Conservation (phyloP, 371 early-diverging fungal genomes). For the Mortierella sp. region DNA sequence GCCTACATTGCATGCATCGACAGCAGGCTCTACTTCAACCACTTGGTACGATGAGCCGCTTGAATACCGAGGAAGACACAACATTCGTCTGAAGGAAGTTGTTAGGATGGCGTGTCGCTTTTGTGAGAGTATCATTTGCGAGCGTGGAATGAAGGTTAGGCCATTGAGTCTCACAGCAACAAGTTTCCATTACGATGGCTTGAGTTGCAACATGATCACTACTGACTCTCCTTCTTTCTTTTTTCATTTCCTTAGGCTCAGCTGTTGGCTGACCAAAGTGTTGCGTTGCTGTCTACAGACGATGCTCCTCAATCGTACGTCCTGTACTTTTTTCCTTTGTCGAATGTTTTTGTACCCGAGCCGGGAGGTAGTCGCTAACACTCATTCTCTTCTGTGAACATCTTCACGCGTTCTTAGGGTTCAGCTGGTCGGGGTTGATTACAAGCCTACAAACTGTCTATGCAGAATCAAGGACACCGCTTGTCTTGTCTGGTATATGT, state of each 20-base stretch:
- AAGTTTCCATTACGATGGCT: not conserved
- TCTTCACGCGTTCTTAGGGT: constrained; percentile 63
- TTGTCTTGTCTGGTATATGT: constrained; percentile 87
- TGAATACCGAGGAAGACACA: constrained; percentile 2
- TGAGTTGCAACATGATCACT: not conserved
- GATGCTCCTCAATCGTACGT: constrained; percentile 84
- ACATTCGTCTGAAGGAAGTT: constrained; percentile 48
- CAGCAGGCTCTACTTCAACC: not conserved
- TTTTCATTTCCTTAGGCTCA: constrained; percentile 37
- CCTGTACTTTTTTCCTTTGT: not conserved
- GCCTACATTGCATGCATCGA: not conserved
- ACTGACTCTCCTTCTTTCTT: not conserved
- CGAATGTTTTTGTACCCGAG: not conserved
- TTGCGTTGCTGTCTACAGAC: constrained; percentile 91
- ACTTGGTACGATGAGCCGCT: not conserved
- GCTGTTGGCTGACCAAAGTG: constrained; percentile 85
- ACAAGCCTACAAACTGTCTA: constrained; percentile 87
- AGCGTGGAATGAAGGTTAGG: constrained; percentile 90
- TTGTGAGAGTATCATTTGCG: constrained; percentile 72
- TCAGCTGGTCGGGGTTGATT: constrained; percentile 87
- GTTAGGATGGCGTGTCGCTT: constrained; percentile 64
- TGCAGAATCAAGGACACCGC: constrained; percentile 94
- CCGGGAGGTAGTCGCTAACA: not conserved
- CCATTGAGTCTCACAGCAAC: not conserved
- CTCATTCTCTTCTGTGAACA: not conserved